Base-by-base conservation (phyloP, 2,329 filamentous ascomycete species). In the Shiraia bambusicola region DNA sequence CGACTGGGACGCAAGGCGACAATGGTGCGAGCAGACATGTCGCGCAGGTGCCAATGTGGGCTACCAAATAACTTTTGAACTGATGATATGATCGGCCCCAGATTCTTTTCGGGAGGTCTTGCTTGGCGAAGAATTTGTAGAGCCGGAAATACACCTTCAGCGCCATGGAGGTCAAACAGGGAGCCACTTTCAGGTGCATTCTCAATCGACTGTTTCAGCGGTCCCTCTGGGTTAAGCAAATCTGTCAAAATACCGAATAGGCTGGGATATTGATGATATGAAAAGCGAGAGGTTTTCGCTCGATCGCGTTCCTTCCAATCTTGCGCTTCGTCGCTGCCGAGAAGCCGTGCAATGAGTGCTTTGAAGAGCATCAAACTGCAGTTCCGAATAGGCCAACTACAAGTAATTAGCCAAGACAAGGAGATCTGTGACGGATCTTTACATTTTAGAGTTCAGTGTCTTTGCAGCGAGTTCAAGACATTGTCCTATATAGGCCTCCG, bases 341-440 rank as follows among this genome's bases (percentile, higher is more conserved):
- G 81, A 1, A 94, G 72, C 49, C 81, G 80, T 61, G 93, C 88
- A 37, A 95, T 87, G 4, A 96, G 75, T 48, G 89, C 88, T 40
- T 92, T 83, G 51, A 97, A 83, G 6, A 98, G 80, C 71, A 97
- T 86, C 25, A 97, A 72, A 2, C 90, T 90, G 54, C 90, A 96
- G 65, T 98, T 98, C 1, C 91, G 84, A 42, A 98, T 90, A 0
- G 91, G 88, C 93, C 93, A 98, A 15, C 83, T 87, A 47, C 9
- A 15, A 47, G 22, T 3, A 31, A 13, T 49, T 11, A 58, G 43
- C n/a, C 32, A 13, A 15, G 11, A 28, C 4, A 31, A 5, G 14
- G 1, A 3, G 34, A 4, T 8, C 11, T 16, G 8, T n/a, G n/a
- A 3, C 16, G 12, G n/a, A 9, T 4, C 67, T 79, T 69, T 72